phyloP scores from a whole-genome alignment of 768 basidiomycete genomes.

The Scleroderma bovista region DNA sequence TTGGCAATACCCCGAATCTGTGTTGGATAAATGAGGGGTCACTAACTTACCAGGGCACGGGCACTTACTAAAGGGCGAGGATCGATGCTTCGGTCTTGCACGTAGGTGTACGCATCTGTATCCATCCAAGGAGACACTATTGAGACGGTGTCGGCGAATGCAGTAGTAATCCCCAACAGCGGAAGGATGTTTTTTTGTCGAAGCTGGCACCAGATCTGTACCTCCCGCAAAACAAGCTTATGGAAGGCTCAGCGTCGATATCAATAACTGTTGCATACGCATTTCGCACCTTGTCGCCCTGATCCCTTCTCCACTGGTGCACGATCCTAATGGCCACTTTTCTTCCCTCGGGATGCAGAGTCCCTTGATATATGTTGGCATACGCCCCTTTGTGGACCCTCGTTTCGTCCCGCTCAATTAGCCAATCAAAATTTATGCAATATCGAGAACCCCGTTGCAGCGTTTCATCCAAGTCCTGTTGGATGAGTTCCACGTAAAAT shows the following conservation, averaged over 20 bases:
- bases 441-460: neutral
- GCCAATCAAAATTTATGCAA: neutral
- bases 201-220: slow-evolving; percentile 9
- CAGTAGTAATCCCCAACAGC: slow-evolving; percentile 10
- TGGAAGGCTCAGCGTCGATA: neutral
- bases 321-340: neutral
- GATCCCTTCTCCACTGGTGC: neutral
- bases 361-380: neutral
- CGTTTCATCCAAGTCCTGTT: neutral
- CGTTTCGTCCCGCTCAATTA: neutral
- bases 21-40: neutral
- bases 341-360: neutral
- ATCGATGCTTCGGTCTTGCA: neutral
- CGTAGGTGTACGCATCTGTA: neutral
- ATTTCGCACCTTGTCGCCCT: neutral
- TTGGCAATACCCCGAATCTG: neutral
- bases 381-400: neutral
- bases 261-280: neutral
- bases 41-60: neutral
- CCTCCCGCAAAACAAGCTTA: neutral
- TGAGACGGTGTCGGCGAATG: slow-evolving; percentile 14
- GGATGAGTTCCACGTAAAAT: neutral
- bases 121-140: slow-evolving; percentile 17
- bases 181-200: slow-evolving; percentile 15
- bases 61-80: neutral